Evolutionary conservation across 352 stramenopile genomes (phyloP).

Genomic region (Aphanomyces euteiches): DNA sequence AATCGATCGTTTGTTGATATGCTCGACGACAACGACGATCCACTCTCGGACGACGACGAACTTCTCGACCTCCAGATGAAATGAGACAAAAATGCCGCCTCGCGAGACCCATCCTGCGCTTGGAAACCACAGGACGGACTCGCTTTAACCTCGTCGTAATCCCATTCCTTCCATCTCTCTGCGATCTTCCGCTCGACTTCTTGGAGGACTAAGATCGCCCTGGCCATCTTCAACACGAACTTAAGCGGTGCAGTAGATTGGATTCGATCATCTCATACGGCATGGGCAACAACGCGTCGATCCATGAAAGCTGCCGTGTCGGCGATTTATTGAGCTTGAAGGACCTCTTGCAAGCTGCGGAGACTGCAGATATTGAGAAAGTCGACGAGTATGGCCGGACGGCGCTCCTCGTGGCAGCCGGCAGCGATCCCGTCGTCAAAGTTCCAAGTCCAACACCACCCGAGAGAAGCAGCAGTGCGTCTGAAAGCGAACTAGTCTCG

Average conservation of each 20-base stretch:
- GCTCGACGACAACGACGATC: conserved; percentile 14
- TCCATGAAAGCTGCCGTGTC: conserved; percentile 76
- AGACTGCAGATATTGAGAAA: conserved; percentile 60
- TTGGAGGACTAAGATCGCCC: too few relatives aligned
- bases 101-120: background rate
- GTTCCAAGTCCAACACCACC: conserved; percentile 50
- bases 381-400: conserved; percentile 70
- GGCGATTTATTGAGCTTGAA: conserved; percentile 58
- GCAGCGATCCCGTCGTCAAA: conserved; percentile 27
- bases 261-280: too few relatives aligned
- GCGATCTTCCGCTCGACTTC: background rate
- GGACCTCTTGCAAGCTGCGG: conserved; percentile 55
- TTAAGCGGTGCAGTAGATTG: too few relatives aligned
- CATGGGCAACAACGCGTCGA: conserved; percentile 81
- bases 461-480: conserved; percentile 37
- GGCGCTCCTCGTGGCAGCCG: conserved; percentile 68
- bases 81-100: conserved; percentile 2
- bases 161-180: background rate
- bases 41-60: conserved; percentile 13
- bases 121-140: background rate
- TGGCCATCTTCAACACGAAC: too few relatives aligned
- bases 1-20: background rate
- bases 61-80: background rate
- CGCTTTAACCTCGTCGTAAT: too few relatives aligned
- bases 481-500: conserved; percentile 11